phyloP scores from a whole-genome alignment of 768 basidiomycete species.

The Mycena floridula region DNA sequence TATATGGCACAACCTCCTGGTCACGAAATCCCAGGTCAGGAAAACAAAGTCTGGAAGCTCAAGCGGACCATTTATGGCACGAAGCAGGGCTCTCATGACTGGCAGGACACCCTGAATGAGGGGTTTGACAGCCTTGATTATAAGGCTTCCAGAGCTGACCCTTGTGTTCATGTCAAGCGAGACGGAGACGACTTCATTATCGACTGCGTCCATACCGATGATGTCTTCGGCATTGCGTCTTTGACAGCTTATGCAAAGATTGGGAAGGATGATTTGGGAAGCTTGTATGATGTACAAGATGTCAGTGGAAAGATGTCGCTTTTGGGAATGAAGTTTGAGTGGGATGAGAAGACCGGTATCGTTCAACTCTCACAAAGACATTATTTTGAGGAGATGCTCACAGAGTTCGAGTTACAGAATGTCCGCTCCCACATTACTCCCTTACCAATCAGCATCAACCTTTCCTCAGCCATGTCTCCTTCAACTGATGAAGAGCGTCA shows the following conservation, averaged over 20 bases:
- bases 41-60: background rate
- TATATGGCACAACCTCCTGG: constrained; percentile 18
- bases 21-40: background rate
- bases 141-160: constrained; percentile 13
- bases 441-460: background rate
- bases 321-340: background rate
- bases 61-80: background rate
- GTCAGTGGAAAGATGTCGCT: background rate
- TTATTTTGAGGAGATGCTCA: too few relatives aligned
- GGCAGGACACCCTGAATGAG: constrained; percentile 1
- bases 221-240: constrained; percentile 11
- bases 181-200: constrained; percentile 4
- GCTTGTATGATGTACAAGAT: background rate
- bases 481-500: background rate
- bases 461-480: background rate
- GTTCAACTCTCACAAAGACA: background rate
- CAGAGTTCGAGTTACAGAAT: background rate
- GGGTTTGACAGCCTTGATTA: constrained; percentile 4
- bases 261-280: constrained; percentile 11
- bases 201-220: constrained; percentile 13
- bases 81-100: background rate
- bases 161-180: constrained; percentile 7
- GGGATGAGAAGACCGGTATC: background rate
- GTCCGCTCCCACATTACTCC: background rate
- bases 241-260: constrained; percentile 1